These are phyloP conservation scores for Micromonas commoda DNA, from an alignment of 139 green algal species.

Conservation along the genomic window DNA sequence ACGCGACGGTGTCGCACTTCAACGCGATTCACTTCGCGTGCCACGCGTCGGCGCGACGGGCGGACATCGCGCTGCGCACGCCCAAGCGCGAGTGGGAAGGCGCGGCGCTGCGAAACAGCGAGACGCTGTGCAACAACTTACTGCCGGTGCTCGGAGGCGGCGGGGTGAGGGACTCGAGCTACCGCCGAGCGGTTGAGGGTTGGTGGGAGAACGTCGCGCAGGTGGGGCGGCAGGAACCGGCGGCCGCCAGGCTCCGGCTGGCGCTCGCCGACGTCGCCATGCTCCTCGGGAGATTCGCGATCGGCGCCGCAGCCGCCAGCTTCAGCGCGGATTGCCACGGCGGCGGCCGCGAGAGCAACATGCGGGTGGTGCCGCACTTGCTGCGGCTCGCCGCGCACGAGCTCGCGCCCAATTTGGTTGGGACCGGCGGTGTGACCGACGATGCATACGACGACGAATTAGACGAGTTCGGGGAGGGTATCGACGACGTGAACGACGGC, in stretches of 20 bases:
- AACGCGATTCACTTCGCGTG: slow-evolving; percentile 61
- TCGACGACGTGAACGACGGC: too few relatives aligned
- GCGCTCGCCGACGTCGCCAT: slow-evolving; percentile 39
- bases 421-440: slow-evolving; percentile 3
- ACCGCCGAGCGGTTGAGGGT: slow-evolving; percentile 17
- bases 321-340: slow-evolving; percentile 50
- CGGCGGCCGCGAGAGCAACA: slow-evolving; percentile 50
- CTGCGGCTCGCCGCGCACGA: slow-evolving; percentile 42
- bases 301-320: slow-evolving; percentile 28
- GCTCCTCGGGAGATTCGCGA: slow-evolving; percentile 49
- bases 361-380: slow-evolving; percentile 45
- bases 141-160: slow-evolving; percentile 43
- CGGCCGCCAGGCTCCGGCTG: slow-evolving; percentile 29
- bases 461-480: too few relatives aligned
- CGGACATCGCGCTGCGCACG: slow-evolving; percentile 42
- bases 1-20: slow-evolving; percentile 48
- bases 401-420: too few relatives aligned
- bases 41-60: slow-evolving; percentile 46
- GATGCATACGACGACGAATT: neutral
- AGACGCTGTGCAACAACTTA: slow-evolving; percentile 58
- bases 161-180: neutral
- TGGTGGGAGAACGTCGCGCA: slow-evolving; percentile 45
- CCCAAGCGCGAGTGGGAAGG: slow-evolving; percentile 66
- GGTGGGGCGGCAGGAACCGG: slow-evolving; percentile 18
- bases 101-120: slow-evolving; percentile 55